Percentiles rank a stretch among this genome's conserved stretches.
These are phyloP conservation scores for Serendipita sp. DNA, from an alignment of 768 basidiomycete genomes.

Conservation along the genomic window DNA sequence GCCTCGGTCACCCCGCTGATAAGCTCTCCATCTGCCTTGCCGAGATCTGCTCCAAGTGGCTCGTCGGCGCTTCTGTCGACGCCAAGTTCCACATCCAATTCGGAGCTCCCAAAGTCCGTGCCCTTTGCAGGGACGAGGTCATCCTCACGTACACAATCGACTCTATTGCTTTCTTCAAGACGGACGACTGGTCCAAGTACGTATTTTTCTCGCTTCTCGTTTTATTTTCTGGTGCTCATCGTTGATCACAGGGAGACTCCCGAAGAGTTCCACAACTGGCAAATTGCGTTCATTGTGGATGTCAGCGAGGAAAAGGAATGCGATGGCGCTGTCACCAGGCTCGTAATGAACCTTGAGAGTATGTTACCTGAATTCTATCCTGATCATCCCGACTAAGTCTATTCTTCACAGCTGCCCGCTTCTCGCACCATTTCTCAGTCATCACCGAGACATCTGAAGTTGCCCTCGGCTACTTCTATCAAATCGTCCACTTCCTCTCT, in stretches of 20 bases:
- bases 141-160: slow-evolving; percentile 14
- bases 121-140: slow-evolving; percentile 16
- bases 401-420: background rate
- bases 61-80: slow-evolving; percentile 2
- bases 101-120: slow-evolving; percentile 13
- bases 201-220: background rate
- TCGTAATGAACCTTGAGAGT: slow-evolving; percentile 16
- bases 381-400: too few species aligned
- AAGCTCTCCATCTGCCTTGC: slow-evolving; percentile 12
- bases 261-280: slow-evolving; percentile 11
- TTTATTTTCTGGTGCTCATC: background rate
- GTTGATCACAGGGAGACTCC: background rate
- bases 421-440: slow-evolving; percentile 4
- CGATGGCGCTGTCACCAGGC: slow-evolving; percentile 13
- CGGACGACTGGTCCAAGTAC: background rate
- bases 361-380: background rate
- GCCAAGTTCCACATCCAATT: slow-evolving; percentile 14
- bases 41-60: slow-evolving; percentile 12
- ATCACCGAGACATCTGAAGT: slow-evolving; percentile 6
- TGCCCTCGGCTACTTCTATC: slow-evolving; percentile 11
- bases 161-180: slow-evolving; percentile 5
- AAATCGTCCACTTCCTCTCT: slow-evolving; percentile 11
- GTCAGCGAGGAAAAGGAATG: slow-evolving; percentile 12
- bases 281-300: slow-evolving; percentile 16
- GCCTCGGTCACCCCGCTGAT: background rate